These are phyloP conservation scores for Fusarium algeriense DNA, from an alignment of 2,329 filamentous ascomycete genomes.

Conservation along the genomic window DNA sequence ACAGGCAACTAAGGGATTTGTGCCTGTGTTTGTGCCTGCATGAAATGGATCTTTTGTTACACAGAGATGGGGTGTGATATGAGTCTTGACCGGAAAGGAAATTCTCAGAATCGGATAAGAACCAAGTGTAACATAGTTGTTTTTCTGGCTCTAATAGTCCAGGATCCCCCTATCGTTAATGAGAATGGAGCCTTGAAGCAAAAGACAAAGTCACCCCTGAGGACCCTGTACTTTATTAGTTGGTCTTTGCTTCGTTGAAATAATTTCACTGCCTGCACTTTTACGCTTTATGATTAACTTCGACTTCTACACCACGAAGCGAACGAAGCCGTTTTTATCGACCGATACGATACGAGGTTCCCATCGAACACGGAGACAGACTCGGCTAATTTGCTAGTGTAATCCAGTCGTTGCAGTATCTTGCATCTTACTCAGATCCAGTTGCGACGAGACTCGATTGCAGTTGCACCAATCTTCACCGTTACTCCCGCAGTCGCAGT, in stretches of 20 bases:
- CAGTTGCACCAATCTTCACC: slow-evolving; percentile 15
- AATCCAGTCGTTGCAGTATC: neutral
- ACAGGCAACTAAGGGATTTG: slow-evolving; percentile 12
- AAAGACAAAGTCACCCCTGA: slow-evolving; percentile 12
- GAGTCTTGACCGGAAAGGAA: neutral
- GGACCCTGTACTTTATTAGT: neutral
- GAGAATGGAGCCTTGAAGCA: slow-evolving; percentile 5
- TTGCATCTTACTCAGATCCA: slow-evolving; percentile 29
- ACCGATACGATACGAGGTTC: slow-evolving; percentile 10
- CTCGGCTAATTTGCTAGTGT: slow-evolving; percentile 25
- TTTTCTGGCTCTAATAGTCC: slow-evolving; percentile 13
- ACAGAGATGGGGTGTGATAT: slow-evolving; percentile 23
- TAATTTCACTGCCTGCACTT: slow-evolving; percentile 13
- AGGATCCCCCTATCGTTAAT: slow-evolving; percentile 11
- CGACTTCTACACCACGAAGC: slow-evolving; percentile 13
- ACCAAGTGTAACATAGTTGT: slow-evolving; percentile 20
- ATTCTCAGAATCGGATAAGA: slow-evolving; percentile 11
- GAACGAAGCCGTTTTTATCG: neutral
- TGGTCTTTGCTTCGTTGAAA: slow-evolving; percentile 9
- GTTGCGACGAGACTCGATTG: slow-evolving; percentile 19
- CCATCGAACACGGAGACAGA: slow-evolving; percentile 4
- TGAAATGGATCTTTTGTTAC: slow-evolving; percentile 28
- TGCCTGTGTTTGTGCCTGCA: slow-evolving; percentile 13
- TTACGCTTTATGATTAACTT: slow-evolving; percentile 1
- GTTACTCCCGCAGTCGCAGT: slow-evolving; percentile 34